Evolutionary conservation across 2,329 filamentous ascomycete genomes (phyloP).

Genomic region (Ophiocordyceps camponoti-saundersi): DNA sequence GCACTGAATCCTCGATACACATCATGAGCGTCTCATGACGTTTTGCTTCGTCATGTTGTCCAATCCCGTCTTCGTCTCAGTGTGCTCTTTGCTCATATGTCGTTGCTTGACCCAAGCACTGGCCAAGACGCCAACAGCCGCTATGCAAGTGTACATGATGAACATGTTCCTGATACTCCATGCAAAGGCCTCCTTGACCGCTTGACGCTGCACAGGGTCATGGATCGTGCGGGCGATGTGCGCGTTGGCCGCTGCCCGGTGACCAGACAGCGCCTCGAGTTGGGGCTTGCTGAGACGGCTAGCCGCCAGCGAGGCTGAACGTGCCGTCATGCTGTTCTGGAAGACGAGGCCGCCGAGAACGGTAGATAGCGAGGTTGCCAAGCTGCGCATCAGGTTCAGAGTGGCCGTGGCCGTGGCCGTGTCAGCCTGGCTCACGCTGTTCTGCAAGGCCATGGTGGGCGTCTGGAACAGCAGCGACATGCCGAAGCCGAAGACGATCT

Average conservation of each 20-base stretch:
- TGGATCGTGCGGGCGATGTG: conserved; percentile 34
- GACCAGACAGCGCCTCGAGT: conserved; percentile 34
- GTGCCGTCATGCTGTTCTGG: conserved; percentile 52
- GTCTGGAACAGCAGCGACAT: conserved; percentile 54
- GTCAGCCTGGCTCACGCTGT: conserved; percentile 41
- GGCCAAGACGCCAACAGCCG: conserved; percentile 27
- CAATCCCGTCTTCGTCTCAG: conserved; percentile 41
- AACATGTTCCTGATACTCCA: conserved; percentile 36
- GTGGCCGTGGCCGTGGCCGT: conserved; percentile 53
- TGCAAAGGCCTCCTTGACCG: conserved; percentile 30
- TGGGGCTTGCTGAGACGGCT: conserved; percentile 1
- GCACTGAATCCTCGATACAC: too few relatives aligned
- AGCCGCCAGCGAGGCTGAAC: conserved; percentile 20
- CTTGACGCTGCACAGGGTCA: conserved; percentile 20
- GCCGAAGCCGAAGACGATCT: conserved; percentile 46
- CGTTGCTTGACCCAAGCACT: conserved; percentile 30
- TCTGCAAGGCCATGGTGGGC: conserved; percentile 51
- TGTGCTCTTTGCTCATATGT: conserved; percentile 35
- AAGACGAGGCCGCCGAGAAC: conserved; percentile 67
- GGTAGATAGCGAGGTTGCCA: conserved; percentile 50
- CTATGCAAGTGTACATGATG: conserved; percentile 35
- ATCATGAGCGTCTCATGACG: too few relatives aligned
- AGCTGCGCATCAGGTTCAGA: conserved; percentile 49
- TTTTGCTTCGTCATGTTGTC: too few relatives aligned
- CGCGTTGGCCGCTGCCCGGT: conserved; percentile 40